Evolutionary conservation across 164 flowering plant genomes (phyloP), one percentile per base, ranked within the genome.

Genomic region (Vitis rupestris): DNA sequence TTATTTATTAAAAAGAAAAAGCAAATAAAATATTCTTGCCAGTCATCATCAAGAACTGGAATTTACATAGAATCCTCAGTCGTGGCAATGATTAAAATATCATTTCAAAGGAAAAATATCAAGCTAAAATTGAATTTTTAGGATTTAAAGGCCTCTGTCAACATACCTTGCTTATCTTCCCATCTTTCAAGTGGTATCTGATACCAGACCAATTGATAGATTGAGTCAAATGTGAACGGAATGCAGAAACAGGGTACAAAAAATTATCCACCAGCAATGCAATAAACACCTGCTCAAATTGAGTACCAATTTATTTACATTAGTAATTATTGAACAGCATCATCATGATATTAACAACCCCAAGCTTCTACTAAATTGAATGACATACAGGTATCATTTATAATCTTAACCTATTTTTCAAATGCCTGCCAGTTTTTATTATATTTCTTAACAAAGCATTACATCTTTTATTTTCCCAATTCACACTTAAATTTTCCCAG

Each of bases 141-240:
- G 51, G 29, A 13, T 68, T 14, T 13, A 10, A 52, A 51, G 29
- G 19, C n/a, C 53, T 50, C 17, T 29, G 55, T 2, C 10, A 57
- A 65, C 76, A 64, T 79, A 90, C 99, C 97, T 87, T 87, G 79
- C 52, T 19, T 67, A 95, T 91, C 84, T 91, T 95, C 62, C 99
- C 99, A 78, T 93, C 68, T 80, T 76, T 88, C 84, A 95, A 81
- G 77, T 90, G 85, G 75, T 95, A 95, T 27, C 90, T 84, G 60
- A 95, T 89, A 57, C 99, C 98, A 50, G 99, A 95, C 98, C 98
- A 95, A 70, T 93, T 82, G 79, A 95, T 95, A 16, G 88, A 91
- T 73, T 90, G 98, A 64, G 89, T 82, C 61, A 91, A 95, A 82
- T 91, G 97, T 30, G 98, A 95, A 15, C 94, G 88, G 4, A 91